Evolutionary conservation across 2,329 filamentous ascomycete genomes (phyloP), one percentile per base, ranked within the genome.

Genomic region (Diplodia intermedia): DNA sequence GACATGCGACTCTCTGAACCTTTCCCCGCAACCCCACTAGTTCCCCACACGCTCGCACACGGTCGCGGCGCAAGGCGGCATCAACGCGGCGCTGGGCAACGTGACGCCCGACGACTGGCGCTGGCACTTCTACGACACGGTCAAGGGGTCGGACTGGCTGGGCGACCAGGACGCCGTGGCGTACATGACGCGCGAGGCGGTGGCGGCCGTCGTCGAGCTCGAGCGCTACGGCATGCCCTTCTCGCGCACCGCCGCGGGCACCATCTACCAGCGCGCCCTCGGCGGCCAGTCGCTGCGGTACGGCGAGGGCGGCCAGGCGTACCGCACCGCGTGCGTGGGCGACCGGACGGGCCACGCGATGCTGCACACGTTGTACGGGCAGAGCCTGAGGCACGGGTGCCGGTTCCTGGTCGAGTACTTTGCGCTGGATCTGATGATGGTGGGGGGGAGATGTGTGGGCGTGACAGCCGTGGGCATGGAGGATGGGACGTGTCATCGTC

Each of bases 51-150:
- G 88, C 79, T 86, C 84, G 72, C 87, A 89, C 77, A 90, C 87
- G 12, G 88, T 89, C 69, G 88, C 88, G n/a, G 88, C 88, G 29
- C 88, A 90, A 78, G 87, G 88, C 70, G 88, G 88, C 71, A 89
- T 89, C 74, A 87, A 87, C 74, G 85, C 85, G 11, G 85, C 85
- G 3, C 76, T 87, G 18, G 85, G 84, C 71, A 86, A 86, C 72
- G 85, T 85, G 82, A 82, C 81, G 49, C 77, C 82, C 71, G 85
- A 87, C 73, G 84, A 86, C 71, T 88, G 84, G 83, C 80, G 85
- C 68, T 87, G 85, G 85, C 85, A 88, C 74, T 85, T 86, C 82
- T 88, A 87, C 75, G 85, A 87, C 72, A 86, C 85, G 0, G 84
- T 87, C 43, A 87, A 87, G 76, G 85, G 85, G 15, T 83, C 81